Evolutionary conservation across 2,329 filamentous ascomycete species (phyloP).

Genomic region (Venturia asperata): DNA sequence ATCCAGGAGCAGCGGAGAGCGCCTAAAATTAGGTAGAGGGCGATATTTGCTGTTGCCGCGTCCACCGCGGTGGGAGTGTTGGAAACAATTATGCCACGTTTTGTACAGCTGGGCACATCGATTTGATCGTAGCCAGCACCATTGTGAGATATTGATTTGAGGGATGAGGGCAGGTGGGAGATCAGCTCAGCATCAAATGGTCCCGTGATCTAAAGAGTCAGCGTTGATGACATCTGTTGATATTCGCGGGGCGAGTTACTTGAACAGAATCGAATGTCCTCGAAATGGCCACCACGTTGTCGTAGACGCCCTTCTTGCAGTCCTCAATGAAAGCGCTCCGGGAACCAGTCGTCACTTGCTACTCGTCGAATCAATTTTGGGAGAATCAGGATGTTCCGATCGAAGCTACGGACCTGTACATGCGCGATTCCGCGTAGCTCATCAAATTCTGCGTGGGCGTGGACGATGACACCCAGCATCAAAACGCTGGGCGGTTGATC

Average conservation of each 20-base stretch:
- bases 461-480: not conserved
- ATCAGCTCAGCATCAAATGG: constrained; percentile 12
- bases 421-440: not conserved
- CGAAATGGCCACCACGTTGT: not conserved
- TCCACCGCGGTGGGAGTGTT: constrained; percentile 44
- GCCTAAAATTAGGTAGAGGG: constrained; percentile 46
- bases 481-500: not conserved
- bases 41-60: constrained; percentile 45
- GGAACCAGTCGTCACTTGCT: not conserved
- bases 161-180: constrained; percentile 34
- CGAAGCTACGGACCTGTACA: not conserved
- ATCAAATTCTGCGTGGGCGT: not conserved
- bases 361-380: not conserved
- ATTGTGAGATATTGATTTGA: constrained; percentile 48
- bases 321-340: not conserved
- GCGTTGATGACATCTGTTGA: no score
- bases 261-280: not conserved
- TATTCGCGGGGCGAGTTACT: not conserved
- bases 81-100: constrained; percentile 39
- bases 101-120: constrained; percentile 47
- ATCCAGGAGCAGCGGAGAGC: constrained; percentile 45
- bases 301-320: constrained; percentile 2
- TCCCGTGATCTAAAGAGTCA: not conserved
- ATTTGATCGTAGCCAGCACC: constrained; percentile 57
- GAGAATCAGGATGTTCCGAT: not conserved